These are phyloP conservation scores for Penicillium nordicum DNA, from an alignment of 2,329 filamentous ascomycete species.

Conservation along the genomic window DNA sequence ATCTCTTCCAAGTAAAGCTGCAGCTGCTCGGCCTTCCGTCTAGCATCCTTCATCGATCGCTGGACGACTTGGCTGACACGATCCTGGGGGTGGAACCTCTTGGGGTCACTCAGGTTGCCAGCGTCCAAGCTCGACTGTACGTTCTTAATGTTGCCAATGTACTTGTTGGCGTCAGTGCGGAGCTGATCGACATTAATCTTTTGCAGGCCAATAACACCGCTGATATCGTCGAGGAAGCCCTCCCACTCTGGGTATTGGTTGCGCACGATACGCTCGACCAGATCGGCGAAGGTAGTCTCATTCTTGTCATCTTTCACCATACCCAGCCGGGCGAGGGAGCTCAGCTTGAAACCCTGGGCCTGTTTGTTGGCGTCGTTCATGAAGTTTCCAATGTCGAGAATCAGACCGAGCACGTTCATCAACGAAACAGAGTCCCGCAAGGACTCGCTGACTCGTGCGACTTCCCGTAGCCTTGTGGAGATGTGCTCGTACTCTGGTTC, in stretches of 20 bases:
- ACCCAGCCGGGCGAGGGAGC: slow-evolving; percentile 82
- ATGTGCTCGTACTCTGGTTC: slow-evolving; percentile 92
- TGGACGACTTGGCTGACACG: slow-evolving; percentile 89
- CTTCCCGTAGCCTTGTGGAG: slow-evolving; percentile 74
- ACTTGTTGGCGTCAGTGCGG: slow-evolving; percentile 79
- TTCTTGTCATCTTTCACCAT: slow-evolving; percentile 99
- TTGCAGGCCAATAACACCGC: slow-evolving; percentile 70
- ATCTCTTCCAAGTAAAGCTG: slow-evolving; percentile 90
- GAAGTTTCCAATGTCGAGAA: slow-evolving; percentile 97
- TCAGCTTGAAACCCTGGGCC: slow-evolving; percentile 95
- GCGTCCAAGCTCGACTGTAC: slow-evolving; percentile 88
- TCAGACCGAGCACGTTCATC: slow-evolving; percentile 94
- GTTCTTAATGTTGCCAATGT: slow-evolving; percentile 92
- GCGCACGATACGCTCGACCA: slow-evolving; percentile 93
- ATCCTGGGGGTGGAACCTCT: slow-evolving; percentile 97
- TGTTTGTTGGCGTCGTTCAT: slow-evolving; percentile 99
- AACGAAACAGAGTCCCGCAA: slow-evolving; percentile 85
- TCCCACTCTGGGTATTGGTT: slow-evolving; percentile 98
- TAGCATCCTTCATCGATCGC: slow-evolving; percentile 91
- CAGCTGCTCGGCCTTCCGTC: slow-evolving; percentile 94
- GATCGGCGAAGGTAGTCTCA: slow-evolving; percentile 89
- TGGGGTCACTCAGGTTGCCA: slow-evolving; percentile 91
- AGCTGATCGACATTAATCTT: slow-evolving; percentile 96
- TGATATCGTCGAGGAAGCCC: slow-evolving; percentile 78
- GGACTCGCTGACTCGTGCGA: slow-evolving; percentile 85